Evolutionary conservation across 106 monocot genomes (phyloP), one percentile per base, ranked within the genome.

Genomic region (Alisma plantagoaquatica): DNA sequence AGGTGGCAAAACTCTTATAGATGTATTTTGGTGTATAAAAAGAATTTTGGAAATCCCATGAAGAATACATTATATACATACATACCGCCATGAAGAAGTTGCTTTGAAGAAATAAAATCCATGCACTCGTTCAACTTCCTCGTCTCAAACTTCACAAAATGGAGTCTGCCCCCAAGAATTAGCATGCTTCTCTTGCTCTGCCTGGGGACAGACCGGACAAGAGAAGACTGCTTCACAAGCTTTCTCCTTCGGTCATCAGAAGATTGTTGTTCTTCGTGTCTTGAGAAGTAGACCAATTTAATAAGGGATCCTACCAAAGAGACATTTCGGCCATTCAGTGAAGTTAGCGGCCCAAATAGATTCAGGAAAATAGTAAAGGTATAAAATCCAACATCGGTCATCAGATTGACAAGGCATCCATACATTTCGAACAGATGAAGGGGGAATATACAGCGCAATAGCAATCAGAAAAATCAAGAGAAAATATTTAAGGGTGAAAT

Each of bases 61-160:
- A n/a, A n/a, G n/a, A n/a, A n/a, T n/a, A n/a, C 38, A 25, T 11
- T 10, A 46, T n/a, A 60, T 15, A 20, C 24, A 2, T 12, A 63
- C 71, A 59, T 80, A 96, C 94, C 84, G 23, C 94, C 84, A 56
- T 56, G 64, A 74, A 84, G 94, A 62, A 89, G 84, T 49, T 81
- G 88, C 65, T 96, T 96, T 23, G 88, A 81, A 41, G 88, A 75
- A 57, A 96, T 96, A 60, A 96, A 96, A 33, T 96, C 94, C 35
- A 96, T 24, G 57, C 94, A 96, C 26, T 96, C 94, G 54, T 96
- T 78, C 27, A 96, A 29, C 61, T 89, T 96, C 61, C 65, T 59
- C 18, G 88, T 84, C 73, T 96, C 94, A 69, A 96, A 96, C 56
- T 96, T 96, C 31, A 89, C 94, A 64, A 96, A 96, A 71, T 96